Percentiles rank a stretch among this genome's conserved stretches.
Evolutionary conservation across 1,139 yeast genomes (phyloP).

Genomic region (Meyerozyma sp.): DNA sequence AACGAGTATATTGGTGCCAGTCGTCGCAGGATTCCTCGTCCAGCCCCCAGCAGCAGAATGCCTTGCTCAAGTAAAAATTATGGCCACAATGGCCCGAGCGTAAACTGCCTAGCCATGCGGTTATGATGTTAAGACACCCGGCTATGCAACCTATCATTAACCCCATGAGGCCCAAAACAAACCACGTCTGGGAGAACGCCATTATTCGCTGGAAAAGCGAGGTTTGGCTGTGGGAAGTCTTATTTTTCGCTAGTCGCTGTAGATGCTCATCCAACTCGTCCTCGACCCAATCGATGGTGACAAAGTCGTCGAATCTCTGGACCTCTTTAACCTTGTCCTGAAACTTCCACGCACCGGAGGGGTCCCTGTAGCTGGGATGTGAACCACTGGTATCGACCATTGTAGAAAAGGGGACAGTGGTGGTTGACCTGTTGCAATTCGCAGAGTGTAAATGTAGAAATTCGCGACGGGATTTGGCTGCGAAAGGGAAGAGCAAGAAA

Average conservation of each 20-base stretch:
- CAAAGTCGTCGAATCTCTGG: conserved; percentile 51
- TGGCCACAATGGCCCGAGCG: conserved; percentile 72
- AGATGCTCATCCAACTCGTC: conserved; percentile 62
- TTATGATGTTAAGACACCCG: conserved; percentile 69
- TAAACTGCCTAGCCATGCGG: conserved; percentile 81
- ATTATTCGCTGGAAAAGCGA: conserved; percentile 24
- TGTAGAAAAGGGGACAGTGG: not conserved
- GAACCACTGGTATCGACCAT: conserved; percentile 2
- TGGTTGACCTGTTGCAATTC: not conserved
- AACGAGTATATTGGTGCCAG: conserved; percentile 55
- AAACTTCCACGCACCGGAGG: conserved; percentile 35
- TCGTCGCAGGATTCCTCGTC: conserved; percentile 40
- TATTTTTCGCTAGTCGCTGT: conserved; percentile 20
- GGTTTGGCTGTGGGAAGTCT: conserved; percentile 9
- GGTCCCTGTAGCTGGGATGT: conserved; percentile 14
- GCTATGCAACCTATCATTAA: conserved; percentile 76
- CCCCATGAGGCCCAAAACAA: conserved; percentile 73
- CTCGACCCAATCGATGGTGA: conserved; percentile 80
- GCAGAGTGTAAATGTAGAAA: not conserved
- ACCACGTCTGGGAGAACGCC: conserved; percentile 63
- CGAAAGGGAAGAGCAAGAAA: too few species aligned
- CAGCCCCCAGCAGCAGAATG: conserved; percentile 79
- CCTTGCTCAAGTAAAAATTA: conserved; percentile 64
- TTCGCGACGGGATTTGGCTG: not conserved
- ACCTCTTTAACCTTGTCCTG: conserved; percentile 33